A percentile compares a stretch with the other conserved stretches of the same genome.
phyloP scores from a whole-genome alignment of 345 rosid genomes.

The Abelmoschus esculentus region DNA sequence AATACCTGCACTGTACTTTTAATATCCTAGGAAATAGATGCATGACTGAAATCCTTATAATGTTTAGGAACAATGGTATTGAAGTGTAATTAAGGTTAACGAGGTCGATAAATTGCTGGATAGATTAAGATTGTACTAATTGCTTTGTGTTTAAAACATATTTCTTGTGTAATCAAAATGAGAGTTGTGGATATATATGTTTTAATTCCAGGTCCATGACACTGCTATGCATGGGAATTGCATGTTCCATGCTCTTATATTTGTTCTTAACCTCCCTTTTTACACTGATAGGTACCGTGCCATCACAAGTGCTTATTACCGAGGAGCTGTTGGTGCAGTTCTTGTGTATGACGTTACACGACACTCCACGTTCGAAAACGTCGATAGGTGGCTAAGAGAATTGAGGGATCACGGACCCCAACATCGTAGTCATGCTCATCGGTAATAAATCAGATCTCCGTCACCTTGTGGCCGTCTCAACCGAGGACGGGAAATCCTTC shows the following conservation, averaged over 20 bases:
- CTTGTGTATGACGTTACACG: constrained; percentile 86
- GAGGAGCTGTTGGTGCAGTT: constrained; percentile 90
- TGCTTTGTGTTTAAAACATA: neutral
- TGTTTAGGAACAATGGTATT: neutral
- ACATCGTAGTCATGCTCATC: constrained; percentile 84
- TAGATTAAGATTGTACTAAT: neutral
- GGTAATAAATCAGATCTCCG: constrained; percentile 93
- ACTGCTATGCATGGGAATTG: neutral
- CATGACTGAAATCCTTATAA: neutral
- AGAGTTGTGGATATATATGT: neutral
- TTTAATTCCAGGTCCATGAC: neutral
- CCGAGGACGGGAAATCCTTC: constrained; percentile 75
- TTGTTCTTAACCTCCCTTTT: neutral
- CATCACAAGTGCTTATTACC: constrained; percentile 91
- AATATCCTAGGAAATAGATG: neutral
- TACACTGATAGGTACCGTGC: constrained; percentile 64
- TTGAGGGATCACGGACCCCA: constrained; percentile 91
- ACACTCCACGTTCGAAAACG: constrained; percentile 83
- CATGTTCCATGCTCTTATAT: neutral
- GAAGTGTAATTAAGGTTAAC: neutral
- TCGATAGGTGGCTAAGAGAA: constrained; percentile 88
- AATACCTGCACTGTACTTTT: neutral
- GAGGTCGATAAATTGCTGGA: neutral
- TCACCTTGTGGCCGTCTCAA: constrained; percentile 78
- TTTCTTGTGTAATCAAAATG: neutral